Evolutionary conservation across 2,329 filamentous ascomycete species (phyloP).

Genomic region (Microcyclospora tardicrescens): DNA sequence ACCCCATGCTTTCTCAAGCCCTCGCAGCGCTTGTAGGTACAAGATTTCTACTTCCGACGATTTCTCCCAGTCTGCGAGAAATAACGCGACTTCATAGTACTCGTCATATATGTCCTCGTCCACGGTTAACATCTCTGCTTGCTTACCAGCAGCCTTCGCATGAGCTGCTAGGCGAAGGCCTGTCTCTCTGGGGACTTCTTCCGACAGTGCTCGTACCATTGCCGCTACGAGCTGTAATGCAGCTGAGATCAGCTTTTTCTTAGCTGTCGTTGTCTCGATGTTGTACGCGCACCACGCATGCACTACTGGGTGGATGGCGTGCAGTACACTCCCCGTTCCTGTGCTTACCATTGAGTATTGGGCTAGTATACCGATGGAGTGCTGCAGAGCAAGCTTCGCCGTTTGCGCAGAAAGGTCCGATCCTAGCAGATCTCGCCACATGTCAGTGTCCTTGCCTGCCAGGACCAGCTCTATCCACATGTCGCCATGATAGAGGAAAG

Average conservation of each 20-base stretch:
- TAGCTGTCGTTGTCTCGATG: not conserved
- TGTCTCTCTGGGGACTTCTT: slow-evolving; percentile 7
- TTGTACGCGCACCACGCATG: slow-evolving; percentile 16
- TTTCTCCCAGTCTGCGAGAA: slow-evolving; percentile 4
- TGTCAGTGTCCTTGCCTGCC: too few species aligned
- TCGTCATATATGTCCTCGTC: slow-evolving; percentile 5
- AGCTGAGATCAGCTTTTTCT: not conserved
- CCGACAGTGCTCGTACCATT: not conserved
- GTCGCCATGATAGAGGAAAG: slow-evolving; percentile 15
- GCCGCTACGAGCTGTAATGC: not conserved
- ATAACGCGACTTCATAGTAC: not conserved
- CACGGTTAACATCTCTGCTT: too few species aligned
- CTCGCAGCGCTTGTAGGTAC: slow-evolving; percentile 7
- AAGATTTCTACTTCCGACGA: slow-evolving; percentile 5
- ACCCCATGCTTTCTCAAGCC: slow-evolving; percentile 5
- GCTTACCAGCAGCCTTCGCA: too few species aligned
- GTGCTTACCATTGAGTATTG: slow-evolving; percentile 16
- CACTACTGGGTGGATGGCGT: slow-evolving; percentile 25
- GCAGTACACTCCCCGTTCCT: slow-evolving; percentile 12
- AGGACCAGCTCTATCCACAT: slow-evolving; percentile 17
- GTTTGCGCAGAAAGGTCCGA: not conserved
- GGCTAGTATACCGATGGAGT: slow-evolving; percentile 12
- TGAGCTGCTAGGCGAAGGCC: slow-evolving; percentile 9
- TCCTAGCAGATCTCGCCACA: too few species aligned
- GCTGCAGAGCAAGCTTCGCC: slow-evolving; percentile 10